Percentiles rank a stretch among this genome's conserved stretches.
These are phyloP conservation scores for Fusarium kyushuense DNA, from an alignment of 2,329 filamentous ascomycete genomes.

Conservation along the genomic window DNA sequence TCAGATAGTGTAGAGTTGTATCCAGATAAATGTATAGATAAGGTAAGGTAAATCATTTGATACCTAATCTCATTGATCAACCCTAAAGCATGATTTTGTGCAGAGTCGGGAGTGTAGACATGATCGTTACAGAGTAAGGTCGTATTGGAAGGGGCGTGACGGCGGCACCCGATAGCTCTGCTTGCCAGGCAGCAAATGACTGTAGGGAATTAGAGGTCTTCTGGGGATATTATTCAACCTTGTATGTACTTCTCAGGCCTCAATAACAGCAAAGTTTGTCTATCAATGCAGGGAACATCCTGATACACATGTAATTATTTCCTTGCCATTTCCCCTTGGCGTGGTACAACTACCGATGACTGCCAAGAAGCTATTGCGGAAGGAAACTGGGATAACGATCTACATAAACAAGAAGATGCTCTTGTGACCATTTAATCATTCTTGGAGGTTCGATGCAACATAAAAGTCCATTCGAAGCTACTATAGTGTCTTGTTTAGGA, in stretches of 20 bases:
- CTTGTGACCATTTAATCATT: slow-evolving; percentile 7
- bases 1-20: background rate
- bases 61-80: background rate
- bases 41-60: slow-evolving; percentile 8
- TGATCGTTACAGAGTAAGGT: slow-evolving; percentile 11
- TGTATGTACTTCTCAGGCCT: background rate
- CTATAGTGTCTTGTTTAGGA: slow-evolving; percentile 6
- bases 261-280: too few species aligned
- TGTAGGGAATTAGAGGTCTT: background rate
- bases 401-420: background rate
- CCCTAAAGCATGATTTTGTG: background rate
- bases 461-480: background rate
- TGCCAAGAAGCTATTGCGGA: background rate
- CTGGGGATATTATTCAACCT: accelerated
- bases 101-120: background rate
- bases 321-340: background rate
- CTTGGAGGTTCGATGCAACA: slow-evolving; percentile 7
- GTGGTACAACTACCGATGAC: background rate
- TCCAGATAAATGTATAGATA: background rate
- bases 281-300: background rate
- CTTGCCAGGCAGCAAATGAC: background rate
- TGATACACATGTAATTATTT: background rate
- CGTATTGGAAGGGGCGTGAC: slow-evolving; percentile 22
- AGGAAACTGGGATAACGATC: background rate
- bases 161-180: slow-evolving; percentile 1